Conservation (phyloP, 495 filamentous ascomycete genomes). For the Rhizodiscina lignyota region DNA sequence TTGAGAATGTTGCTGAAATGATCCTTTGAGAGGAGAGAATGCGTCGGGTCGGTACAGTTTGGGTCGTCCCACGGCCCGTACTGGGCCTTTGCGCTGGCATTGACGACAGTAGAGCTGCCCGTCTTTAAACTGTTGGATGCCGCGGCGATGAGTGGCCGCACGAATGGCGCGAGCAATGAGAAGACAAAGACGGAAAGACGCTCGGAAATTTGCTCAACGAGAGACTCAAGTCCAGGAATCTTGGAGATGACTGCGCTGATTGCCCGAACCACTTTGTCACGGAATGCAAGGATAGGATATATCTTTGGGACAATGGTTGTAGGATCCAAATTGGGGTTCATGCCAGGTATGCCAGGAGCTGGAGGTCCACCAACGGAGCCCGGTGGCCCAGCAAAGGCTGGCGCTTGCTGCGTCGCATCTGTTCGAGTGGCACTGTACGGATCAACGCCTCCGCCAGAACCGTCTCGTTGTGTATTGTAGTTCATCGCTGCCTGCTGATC, state of each 20-base stretch:
- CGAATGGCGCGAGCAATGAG: constrained; percentile 73
- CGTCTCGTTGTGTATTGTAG: too few species aligned
- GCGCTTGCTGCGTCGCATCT: constrained; percentile 3
- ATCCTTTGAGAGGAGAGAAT: constrained; percentile 89
- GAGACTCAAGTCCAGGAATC: constrained; percentile 71
- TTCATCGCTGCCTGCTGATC: constrained; percentile 46
- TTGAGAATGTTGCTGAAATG: constrained; percentile 92
- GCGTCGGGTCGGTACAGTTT: constrained; percentile 76
- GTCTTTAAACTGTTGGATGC: constrained; percentile 67
- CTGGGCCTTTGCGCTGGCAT: constrained; percentile 67
- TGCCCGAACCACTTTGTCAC: constrained; percentile 76
- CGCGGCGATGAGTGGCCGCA: constrained; percentile 79
- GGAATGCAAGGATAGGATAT: constrained; percentile 86
- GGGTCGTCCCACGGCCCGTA: constrained; percentile 83
- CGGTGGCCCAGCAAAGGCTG: constrained; percentile 30
- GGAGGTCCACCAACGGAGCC: constrained; percentile 29
- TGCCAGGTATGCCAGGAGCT: constrained; percentile 44
- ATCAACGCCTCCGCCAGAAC: constrained; percentile 10
- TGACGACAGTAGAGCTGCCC: constrained; percentile 66
- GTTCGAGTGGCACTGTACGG: constrained; percentile 14
- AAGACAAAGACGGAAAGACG: constrained; percentile 80
- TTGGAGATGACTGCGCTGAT: constrained; percentile 76
- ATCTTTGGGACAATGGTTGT: constrained; percentile 67
- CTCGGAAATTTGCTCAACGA: constrained; percentile 84
- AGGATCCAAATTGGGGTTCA: constrained; percentile 65